Conservation (phyloP, 1,284 basidiomycete genomes). For the Leccinum olivaceoglutinosum region DNA sequence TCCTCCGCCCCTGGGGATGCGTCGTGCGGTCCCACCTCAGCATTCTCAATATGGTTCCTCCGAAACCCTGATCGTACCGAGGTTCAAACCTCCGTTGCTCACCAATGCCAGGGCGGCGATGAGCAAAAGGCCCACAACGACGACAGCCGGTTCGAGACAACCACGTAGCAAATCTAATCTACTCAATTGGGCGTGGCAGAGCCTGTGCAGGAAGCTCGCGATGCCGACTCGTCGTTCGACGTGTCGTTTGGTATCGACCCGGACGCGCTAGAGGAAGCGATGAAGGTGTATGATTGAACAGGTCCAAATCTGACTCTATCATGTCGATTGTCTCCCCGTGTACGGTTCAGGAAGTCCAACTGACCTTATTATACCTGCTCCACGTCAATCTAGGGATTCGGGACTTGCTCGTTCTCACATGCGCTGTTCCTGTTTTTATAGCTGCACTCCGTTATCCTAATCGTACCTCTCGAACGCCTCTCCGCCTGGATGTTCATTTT, state of each 20-base stretch:
- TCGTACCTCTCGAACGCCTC: not conserved
- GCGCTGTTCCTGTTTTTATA: not conserved
- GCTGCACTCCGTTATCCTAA: not conserved
- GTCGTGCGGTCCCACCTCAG: conserved; percentile 17
- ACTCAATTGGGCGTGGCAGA: not conserved
- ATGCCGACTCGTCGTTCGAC: conserved; percentile 29
- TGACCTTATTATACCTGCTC: not conserved
- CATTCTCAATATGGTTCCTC: conserved; percentile 20
- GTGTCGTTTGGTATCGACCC: conserved; percentile 28
- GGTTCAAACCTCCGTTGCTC: conserved; percentile 28
- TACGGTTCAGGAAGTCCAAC: not conserved
- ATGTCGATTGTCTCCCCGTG: not conserved
- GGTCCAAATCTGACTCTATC: not conserved
- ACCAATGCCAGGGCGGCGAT: conserved; percentile 1
- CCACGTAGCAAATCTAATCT: not conserved
- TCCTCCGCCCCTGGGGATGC: conserved; percentile 28
- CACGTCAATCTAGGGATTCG: not conserved
- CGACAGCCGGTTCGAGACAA: not conserved
- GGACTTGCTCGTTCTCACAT: not conserved
- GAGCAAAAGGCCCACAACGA: conserved; percentile 2
- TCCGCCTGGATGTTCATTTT: too few species aligned
- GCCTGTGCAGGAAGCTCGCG: conserved; percentile 1
- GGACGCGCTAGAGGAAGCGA: conserved; percentile 26
- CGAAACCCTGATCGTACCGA: conserved; percentile 17
- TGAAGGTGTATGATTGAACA: conserved; percentile 27